phyloP scores from a whole-genome alignment of 176 grass and related monocot genomes.

The Ensete glaucum region DNA sequence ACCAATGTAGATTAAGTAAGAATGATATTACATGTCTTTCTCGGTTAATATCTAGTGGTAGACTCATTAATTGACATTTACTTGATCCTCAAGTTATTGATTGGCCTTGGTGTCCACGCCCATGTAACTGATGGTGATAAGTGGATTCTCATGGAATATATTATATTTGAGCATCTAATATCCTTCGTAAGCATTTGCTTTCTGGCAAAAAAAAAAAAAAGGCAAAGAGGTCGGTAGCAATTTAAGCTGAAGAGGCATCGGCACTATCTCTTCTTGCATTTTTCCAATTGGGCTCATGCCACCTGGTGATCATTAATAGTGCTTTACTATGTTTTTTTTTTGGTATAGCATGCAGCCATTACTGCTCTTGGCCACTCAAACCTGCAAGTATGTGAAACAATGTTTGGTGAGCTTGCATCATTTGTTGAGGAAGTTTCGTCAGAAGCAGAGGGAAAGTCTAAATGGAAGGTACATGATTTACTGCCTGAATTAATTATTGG shows the following conservation, averaged over 20 bases:
- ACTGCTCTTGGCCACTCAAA: constrained; percentile 87
- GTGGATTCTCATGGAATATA: neutral
- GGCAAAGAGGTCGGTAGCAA: neutral
- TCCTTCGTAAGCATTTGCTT: neutral
- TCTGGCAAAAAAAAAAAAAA: neutral
- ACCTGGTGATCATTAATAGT: neutral
- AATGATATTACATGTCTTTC: too few species aligned
- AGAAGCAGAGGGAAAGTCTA: constrained; percentile 85
- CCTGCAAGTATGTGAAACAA: constrained; percentile 80
- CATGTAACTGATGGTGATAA: neutral
- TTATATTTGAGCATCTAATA: neutral
- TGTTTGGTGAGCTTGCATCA: constrained; percentile 79
- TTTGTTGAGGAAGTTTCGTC: constrained; percentile 89
- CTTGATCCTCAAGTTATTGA: too few species aligned
- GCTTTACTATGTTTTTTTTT: neutral
- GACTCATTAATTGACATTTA: too few species aligned
- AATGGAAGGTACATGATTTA: constrained; percentile 73
- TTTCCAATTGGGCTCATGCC: neutral
- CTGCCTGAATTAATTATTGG: constrained; percentile 19
- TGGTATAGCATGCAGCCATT: constrained; percentile 69
- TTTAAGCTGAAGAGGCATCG: neutral
- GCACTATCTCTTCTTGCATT: neutral
- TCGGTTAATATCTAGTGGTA: too few species aligned
- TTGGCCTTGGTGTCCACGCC: neutral
- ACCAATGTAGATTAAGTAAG: too few species aligned